phyloP scores from a whole-genome alignment of 805 yeast species.

The Brettanomyces bruxellensis region DNA sequence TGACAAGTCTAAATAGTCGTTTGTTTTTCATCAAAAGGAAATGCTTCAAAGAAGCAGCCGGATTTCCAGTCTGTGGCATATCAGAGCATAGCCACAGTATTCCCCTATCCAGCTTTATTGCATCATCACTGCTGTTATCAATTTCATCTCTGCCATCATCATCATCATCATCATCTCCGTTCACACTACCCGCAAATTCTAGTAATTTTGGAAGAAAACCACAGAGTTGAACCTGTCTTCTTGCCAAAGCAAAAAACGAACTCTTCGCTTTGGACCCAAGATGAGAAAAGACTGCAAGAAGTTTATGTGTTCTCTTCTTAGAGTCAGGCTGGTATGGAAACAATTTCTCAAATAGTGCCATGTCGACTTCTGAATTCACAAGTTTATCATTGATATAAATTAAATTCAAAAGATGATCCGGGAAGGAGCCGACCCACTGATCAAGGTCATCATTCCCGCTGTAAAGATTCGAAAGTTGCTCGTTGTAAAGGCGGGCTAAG shows the following conservation, averaged over 20 bases:
- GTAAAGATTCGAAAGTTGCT: constrained; percentile 26
- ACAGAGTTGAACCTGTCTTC: constrained; percentile 57
- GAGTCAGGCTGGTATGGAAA: constrained; percentile 43
- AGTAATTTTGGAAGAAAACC: constrained; percentile 41
- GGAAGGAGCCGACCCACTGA: constrained; percentile 39
- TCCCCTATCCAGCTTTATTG: constrained; percentile 40
- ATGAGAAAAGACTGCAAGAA: constrained; percentile 37
- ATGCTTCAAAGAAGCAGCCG: constrained; percentile 40
- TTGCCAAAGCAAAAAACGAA: constrained; percentile 60
- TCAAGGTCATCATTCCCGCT: constrained; percentile 22
- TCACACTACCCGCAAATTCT: constrained; percentile 37
- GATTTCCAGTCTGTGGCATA: constrained; percentile 42
- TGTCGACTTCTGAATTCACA: constrained; percentile 60
- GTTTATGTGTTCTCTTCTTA: constrained; percentile 39
- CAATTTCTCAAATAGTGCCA: constrained; percentile 47
- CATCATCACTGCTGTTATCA: neutral
- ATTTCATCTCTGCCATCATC: no score
- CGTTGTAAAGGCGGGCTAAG: constrained; percentile 47
- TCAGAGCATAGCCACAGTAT: constrained; percentile 52
- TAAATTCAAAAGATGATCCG: constrained; percentile 54
- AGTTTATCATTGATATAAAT: constrained; percentile 65
- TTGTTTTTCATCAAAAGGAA: constrained; percentile 49
- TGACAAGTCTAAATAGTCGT: constrained; percentile 48
- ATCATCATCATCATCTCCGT: constrained; percentile 21
- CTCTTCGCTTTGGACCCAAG: constrained; percentile 51